A percentile compares a stretch with the other conserved stretches of the same genome.
These are phyloP conservation scores for Uronychia setigera DNA, from an alignment of 73 alveolate genomes.

Conservation along the genomic window DNA sequence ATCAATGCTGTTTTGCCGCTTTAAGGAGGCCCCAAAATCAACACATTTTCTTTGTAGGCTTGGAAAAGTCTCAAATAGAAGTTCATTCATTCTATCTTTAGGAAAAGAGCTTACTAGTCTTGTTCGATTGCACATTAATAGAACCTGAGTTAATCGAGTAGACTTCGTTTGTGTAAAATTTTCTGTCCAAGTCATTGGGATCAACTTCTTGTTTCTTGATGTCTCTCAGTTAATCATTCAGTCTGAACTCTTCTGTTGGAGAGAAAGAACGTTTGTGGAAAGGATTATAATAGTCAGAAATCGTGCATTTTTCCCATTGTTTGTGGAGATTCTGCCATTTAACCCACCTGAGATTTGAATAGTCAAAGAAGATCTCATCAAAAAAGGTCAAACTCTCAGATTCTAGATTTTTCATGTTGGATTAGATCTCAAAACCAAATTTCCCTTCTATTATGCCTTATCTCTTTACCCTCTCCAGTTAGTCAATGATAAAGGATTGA, in stretches of 20 bases:
- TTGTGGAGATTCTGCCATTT: background rate
- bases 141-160: too few species aligned
- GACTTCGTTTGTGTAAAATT: conserved; percentile 6
- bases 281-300: background rate
- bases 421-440: conserved; percentile 9
- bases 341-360: conserved; percentile 4
- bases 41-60: conserved; percentile 7
- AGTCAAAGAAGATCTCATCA: conserved; percentile 5
- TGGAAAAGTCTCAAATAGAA: conserved; percentile 31
- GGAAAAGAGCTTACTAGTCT: too few species aligned
- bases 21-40: conserved; percentile 30
- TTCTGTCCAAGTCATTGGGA: conserved; percentile 14
- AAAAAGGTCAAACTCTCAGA: background rate
- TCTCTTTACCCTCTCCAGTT: background rate
- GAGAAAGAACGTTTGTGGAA: conserved; percentile 7
- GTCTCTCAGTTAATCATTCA: conserved; percentile 14
- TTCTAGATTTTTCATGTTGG: background rate
- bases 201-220: background rate
- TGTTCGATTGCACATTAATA: too few species aligned
- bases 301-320: conserved; percentile 21
- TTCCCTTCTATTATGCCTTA: background rate
- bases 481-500: background rate
- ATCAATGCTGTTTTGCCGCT: conserved; percentile 21
- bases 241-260: conserved; percentile 25
- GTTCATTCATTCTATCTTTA: conserved; percentile 3